phyloP scores from a whole-genome alignment of 345 rosid species.

The Syzygium grande region DNA sequence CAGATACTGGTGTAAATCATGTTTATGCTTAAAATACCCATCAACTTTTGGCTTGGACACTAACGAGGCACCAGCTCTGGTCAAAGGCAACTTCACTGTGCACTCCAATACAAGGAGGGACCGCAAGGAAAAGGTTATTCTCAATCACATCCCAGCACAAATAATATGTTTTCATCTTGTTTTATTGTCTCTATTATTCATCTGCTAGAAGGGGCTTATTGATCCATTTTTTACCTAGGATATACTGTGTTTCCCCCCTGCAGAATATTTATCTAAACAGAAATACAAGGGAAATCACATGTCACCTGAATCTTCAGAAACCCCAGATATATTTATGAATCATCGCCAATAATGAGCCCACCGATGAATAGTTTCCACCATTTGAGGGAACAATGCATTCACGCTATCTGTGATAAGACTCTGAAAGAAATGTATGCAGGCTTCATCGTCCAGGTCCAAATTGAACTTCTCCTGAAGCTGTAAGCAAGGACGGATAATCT shows the following conservation, averaged over 20 bases:
- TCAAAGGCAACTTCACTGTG: background rate
- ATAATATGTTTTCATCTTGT: background rate
- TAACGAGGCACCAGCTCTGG: background rate
- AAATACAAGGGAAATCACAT: background rate
- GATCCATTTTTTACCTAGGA: background rate
- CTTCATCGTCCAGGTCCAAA: slow-evolving; percentile 92
- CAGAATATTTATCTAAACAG: background rate
- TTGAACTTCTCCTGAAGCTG: slow-evolving; percentile 99
- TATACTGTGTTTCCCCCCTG: background rate
- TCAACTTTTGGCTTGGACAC: background rate
- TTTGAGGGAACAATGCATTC: slow-evolving; percentile 95
- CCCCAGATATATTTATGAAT: background rate
- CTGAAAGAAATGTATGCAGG: slow-evolving; percentile 95
- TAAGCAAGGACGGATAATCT: background rate
- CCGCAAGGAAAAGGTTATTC: background rate
- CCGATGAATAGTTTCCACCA: slow-evolving; percentile 98
- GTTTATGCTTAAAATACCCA: background rate
- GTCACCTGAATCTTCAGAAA: background rate
- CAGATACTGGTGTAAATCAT: background rate
- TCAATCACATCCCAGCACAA: background rate
- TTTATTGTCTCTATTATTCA: background rate
- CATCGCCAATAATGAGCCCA: slow-evolving; percentile 99
- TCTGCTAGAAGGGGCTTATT: background rate
- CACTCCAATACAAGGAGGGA: background rate
- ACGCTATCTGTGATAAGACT: slow-evolving; percentile 97